phyloP scores from a whole-genome alignment of 2,329 filamentous ascomycete species.

The Pestalotiopsis sp. region DNA sequence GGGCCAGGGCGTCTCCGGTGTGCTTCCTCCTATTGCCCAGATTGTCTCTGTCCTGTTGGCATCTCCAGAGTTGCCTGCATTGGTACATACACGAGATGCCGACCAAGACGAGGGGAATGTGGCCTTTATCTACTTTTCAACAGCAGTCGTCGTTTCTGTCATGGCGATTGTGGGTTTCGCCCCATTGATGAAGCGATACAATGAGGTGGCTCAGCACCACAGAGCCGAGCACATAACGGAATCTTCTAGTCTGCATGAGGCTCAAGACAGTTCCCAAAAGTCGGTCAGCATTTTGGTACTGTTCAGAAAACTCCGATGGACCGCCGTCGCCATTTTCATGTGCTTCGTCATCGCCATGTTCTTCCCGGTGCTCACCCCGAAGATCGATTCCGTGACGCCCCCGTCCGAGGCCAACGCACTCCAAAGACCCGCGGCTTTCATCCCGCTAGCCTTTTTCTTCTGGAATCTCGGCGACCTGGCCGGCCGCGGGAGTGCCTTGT shows the following conservation, averaged over 20 bases:
- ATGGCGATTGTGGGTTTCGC: slow-evolving; percentile 73
- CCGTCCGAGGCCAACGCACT: slow-evolving; percentile 53
- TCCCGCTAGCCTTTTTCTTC: slow-evolving; percentile 86
- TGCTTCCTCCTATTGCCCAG: slow-evolving; percentile 81
- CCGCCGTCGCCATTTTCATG: slow-evolving; percentile 75
- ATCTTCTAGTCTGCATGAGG: slow-evolving; percentile 56
- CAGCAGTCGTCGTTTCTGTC: slow-evolving; percentile 77
- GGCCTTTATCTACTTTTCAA: slow-evolving; percentile 89
- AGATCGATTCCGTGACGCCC: slow-evolving; percentile 55
- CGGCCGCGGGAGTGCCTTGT: slow-evolving; percentile 70
- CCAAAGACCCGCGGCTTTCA: slow-evolving; percentile 77
- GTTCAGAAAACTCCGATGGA: slow-evolving; percentile 78
- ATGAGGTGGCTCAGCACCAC: slow-evolving; percentile 52
- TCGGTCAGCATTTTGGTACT: slow-evolving; percentile 63
- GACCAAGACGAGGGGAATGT: slow-evolving; percentile 55
- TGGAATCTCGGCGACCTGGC: slow-evolving; percentile 90
- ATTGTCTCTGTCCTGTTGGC: slow-evolving; percentile 79
- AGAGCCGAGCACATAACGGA: slow-evolving; percentile 51
- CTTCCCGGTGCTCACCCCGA: slow-evolving; percentile 87
- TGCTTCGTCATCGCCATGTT: slow-evolving; percentile 90
- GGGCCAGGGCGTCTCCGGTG: slow-evolving; percentile 89
- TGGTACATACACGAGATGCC: slow-evolving; percentile 28
- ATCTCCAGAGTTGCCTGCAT: slow-evolving; percentile 34
- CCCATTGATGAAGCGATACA: slow-evolving; percentile 68
- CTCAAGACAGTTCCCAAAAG: slow-evolving; percentile 52